Evolutionary conservation across 805 yeast species (phyloP).

Genomic region (Lipomyces yamadae): DNA sequence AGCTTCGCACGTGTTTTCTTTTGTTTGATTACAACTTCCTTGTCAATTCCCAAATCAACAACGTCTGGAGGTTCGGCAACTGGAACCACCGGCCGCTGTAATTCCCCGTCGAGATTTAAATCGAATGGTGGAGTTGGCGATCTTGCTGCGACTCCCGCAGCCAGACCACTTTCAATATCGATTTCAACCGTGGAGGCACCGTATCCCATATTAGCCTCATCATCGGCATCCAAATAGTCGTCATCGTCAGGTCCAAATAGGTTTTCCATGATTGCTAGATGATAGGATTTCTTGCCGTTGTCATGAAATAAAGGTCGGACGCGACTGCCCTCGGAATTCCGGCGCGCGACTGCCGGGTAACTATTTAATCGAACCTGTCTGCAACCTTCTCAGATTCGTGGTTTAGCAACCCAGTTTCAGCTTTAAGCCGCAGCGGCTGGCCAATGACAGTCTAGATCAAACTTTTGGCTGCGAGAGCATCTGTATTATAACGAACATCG

Average conservation of each 20-base stretch:
- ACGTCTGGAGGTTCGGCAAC: constrained; percentile 2
- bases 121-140: neutral
- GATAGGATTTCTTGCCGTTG: neutral
- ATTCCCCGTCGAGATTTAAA: neutral
- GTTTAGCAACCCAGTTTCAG: neutral
- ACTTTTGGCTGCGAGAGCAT: neutral
- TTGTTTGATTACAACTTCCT: constrained; percentile 43
- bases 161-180: neutral
- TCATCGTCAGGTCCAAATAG: constrained; percentile 18
- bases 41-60: constrained; percentile 41
- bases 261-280: constrained; percentile 17
- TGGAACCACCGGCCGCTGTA: neutral
- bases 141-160: neutral
- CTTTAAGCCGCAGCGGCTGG: neutral
- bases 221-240: constrained; percentile 1
- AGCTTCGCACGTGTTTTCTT: constrained; percentile 52
- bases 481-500: too few relatives aligned
- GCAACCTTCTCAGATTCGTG: too few relatives aligned
- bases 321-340: neutral
- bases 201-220: neutral
- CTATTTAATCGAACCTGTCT: neutral
- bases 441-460: neutral
- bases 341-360: neutral
- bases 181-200: neutral
- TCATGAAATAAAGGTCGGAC: neutral